These are phyloP conservation scores for Citrus glauca DNA, from an alignment of 345 rosid genomes.

Conservation along the genomic window DNA sequence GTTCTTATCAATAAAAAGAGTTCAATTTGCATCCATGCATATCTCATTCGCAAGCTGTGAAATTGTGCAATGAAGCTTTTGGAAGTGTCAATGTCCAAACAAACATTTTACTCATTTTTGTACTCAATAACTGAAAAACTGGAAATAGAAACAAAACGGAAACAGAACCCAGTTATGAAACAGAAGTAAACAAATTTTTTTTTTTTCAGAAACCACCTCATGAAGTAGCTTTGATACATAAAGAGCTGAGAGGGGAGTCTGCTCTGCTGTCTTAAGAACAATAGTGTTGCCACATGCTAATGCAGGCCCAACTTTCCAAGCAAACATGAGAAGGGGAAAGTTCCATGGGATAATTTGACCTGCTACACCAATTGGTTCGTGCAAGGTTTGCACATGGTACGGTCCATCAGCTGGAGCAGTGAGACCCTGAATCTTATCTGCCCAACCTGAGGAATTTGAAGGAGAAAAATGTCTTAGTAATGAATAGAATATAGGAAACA, in stretches of 20 bases:
- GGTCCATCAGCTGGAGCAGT: slow-evolving; percentile 74
- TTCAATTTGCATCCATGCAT: neutral
- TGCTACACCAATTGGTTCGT: slow-evolving; percentile 92
- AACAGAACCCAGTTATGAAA: neutral
- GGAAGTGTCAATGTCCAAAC: neutral
- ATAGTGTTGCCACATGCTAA: slow-evolving; percentile 87
- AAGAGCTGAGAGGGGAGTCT: slow-evolving; percentile 83
- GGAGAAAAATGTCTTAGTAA: neutral
- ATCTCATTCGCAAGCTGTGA: neutral
- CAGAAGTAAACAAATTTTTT: neutral
- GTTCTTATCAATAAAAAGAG: neutral
- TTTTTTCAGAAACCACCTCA: slow-evolving; percentile 48
- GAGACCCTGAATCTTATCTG: slow-evolving; percentile 93
- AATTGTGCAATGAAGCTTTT: neutral
- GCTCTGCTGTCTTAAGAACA: slow-evolving; percentile 90
- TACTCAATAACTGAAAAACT: neutral
- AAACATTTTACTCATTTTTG: neutral
- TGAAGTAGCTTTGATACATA: slow-evolving; percentile 55
- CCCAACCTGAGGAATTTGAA: slow-evolving; percentile 64
- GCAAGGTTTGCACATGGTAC: slow-evolving; percentile 74
- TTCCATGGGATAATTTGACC: slow-evolving; percentile 99
- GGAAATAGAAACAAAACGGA: neutral
- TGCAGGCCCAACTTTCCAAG: slow-evolving; percentile 95
- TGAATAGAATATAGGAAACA: neutral
- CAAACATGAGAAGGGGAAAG: slow-evolving; percentile 84